These are phyloP conservation scores for Themeda triandra DNA, from an alignment of 176 grass and related monocot species.

Conservation along the genomic window DNA sequence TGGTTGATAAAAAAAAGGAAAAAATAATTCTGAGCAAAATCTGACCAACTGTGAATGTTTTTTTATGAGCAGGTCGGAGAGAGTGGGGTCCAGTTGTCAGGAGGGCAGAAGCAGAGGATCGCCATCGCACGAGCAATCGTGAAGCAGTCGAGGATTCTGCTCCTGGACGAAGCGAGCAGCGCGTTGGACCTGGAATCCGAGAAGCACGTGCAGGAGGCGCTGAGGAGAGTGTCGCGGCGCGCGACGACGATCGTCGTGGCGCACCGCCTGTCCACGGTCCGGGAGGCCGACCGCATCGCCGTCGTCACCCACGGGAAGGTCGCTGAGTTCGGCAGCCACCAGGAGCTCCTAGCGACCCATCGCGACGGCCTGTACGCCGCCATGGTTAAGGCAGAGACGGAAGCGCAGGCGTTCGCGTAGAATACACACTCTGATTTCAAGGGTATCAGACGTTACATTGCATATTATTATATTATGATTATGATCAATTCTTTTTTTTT, in stretches of 20 bases:
- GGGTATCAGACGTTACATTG: background rate
- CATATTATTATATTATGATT: background rate
- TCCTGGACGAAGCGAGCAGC: constrained; percentile 57
- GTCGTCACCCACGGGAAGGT: constrained; percentile 27
- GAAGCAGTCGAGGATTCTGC: constrained; percentile 48
- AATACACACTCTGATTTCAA: no score
- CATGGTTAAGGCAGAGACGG: constrained; percentile 49
- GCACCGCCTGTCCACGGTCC: constrained; percentile 50
- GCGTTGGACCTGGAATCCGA: constrained; percentile 59
- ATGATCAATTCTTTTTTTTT: background rate
- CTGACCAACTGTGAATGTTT: no score
- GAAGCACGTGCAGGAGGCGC: constrained; percentile 46
- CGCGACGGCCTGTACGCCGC: constrained; percentile 40
- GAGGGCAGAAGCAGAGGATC: constrained; percentile 59
- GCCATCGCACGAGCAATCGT: constrained; percentile 55
- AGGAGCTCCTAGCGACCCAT: constrained; percentile 6
- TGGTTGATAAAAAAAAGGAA: no score
- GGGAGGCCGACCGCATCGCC: constrained; percentile 56
- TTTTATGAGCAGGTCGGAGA: constrained; percentile 42
- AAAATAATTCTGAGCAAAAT: background rate
- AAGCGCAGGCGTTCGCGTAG: constrained; percentile 56
- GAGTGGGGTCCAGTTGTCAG: constrained; percentile 59
- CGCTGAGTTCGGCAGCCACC: constrained; percentile 12
- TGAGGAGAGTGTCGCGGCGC: constrained; percentile 4
- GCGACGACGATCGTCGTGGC: constrained; percentile 54